phyloP scores from a whole-genome alignment of 495 filamentous ascomycete genomes.

The Trichoderma virens region DNA sequence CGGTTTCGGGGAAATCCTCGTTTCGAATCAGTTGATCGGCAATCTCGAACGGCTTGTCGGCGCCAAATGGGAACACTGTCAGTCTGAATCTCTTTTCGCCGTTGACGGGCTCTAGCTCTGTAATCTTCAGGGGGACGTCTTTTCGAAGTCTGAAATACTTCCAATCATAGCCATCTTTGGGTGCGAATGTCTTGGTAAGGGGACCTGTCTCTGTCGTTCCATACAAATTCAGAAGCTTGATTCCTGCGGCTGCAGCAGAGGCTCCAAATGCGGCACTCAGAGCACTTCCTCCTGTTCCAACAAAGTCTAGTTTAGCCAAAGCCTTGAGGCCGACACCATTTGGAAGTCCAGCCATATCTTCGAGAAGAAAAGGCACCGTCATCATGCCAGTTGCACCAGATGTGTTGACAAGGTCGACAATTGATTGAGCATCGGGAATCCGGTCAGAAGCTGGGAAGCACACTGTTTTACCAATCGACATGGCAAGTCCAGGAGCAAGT shows the following conservation, averaged over 20 bases:
- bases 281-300: slow-evolving; percentile 26
- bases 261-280: slow-evolving; percentile 18
- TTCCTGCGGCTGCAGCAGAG: slow-evolving; percentile 14
- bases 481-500: slow-evolving; percentile 23
- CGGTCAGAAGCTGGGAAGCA: slow-evolving; percentile 17
- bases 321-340: slow-evolving; percentile 13
- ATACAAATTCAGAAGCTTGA: slow-evolving; percentile 27
- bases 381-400: slow-evolving; percentile 20
- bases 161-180: slow-evolving; percentile 25
- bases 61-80: slow-evolving; percentile 19
- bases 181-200: slow-evolving; percentile 25
- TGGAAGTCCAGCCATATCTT: slow-evolving; percentile 23
- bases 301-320: slow-evolving; percentile 23
- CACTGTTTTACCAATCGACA: slow-evolving; percentile 26
- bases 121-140: slow-evolving; percentile 20
- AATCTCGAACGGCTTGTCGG: slow-evolving; percentile 19
- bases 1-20: slow-evolving; percentile 13
- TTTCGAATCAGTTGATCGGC: slow-evolving; percentile 21
- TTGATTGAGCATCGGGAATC: slow-evolving; percentile 14
- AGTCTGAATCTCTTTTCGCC: slow-evolving; percentile 14
- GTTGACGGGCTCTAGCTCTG: slow-evolving; percentile 8
- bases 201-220: slow-evolving; percentile 31
- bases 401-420: slow-evolving; percentile 5
- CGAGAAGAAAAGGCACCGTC: slow-evolving; percentile 31
- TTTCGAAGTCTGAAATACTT: slow-evolving; percentile 26